Base-by-base conservation (phyloP, 352 stramenopile species). In the Achlya hypogyna region DNA sequence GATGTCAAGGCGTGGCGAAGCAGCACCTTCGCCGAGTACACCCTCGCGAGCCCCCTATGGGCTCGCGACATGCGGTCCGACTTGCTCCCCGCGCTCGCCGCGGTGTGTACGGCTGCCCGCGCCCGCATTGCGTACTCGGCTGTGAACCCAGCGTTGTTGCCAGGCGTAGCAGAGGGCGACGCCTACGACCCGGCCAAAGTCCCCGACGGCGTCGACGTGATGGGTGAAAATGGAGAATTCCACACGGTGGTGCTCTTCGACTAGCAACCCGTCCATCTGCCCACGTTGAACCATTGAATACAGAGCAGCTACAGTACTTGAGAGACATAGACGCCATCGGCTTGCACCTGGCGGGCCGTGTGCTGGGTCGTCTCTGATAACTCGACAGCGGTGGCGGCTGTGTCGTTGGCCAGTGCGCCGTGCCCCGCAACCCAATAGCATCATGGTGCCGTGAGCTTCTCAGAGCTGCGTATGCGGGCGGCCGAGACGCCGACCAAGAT, bases 161-260 rank as follows among this genome's bases (percentile, higher is more conserved):
- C n/a, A n/a, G n/a, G 38, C 34, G 64, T 83, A 8, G 27, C 53
- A 38, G 68, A 86, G 35, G 74, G 74, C 63, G 65, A 84, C 16
- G 73, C 78, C 9, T 87, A 78, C 62, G 62, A 82, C 25, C 73
- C 68, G 69, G 9, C n/a, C 20, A 45, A 42, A 27, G 56, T 62
- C 1, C 52, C 70, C 14, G 59, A 31, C 4, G 45, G 45, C 34
- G 69, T 91, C 5, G 89, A 97, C 74, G 71, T 82, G 14, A 96
- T 97, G 83, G 89, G 89, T 29, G 89, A 97, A 53, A 72, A 82
- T 64, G 89, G 89, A 38, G 89, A 97, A 75, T 97, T 96, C 74
- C 89, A 97, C 78, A 92, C 86, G 16, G 77, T 89, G 25, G 88
- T 88, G 31, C 72, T 86, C 69, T 87, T 97, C 40, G 40, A 16